Base-by-base conservation (phyloP, 1,139 yeast genomes). In the Suhomyces bokatorum region DNA sequence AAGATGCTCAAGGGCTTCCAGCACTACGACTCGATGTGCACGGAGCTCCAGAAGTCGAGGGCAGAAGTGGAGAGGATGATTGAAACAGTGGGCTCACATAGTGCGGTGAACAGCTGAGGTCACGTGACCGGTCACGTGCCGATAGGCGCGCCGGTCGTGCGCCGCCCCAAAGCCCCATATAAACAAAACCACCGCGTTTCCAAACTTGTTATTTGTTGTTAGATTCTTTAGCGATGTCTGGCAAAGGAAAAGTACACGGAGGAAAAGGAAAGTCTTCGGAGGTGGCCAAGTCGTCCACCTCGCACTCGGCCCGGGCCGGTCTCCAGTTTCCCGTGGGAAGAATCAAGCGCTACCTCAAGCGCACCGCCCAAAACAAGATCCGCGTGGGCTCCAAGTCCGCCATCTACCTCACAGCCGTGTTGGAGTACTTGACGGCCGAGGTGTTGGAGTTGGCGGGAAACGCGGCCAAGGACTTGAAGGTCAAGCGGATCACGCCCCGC, bases 301-400 rank as follows among this genome's bases (percentile, higher is more conserved):
- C 98, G 15, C 97, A 91, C 61, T 89, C 97, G 15, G 96, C 97
- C 14, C 85, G 96, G 67, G 99, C 99, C 26, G 99, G 99, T 24
- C 78, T 93, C 63, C 97, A 89, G 67, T 93, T 93, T 73, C 99
- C 99, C 39, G 99, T 95, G 30, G 99, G 99, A 44, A 89, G 99
- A 81, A 90, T 93, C 60, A 90, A 93, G 81, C 82, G 99, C 70
- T 93, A 90, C 64, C 78, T 93, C 70, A 93, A 93, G 77, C 85
- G 79, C 66, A 85, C 84, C 51, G 97, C 97, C 27, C 96, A 90
- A 64, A 88, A 88, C 69, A 90, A 88, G 65, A 85, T 90, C 60
- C 85, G 99, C 67, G 98, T 93, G 32, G 99, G 99, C 42, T 91
- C 97, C 39, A 93, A 93, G 69, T 95, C 97, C 40, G 98, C 99